Evolutionary conservation across 78 protist genomes (phyloP).

Genomic region (Dictyostelium intermedium): DNA sequence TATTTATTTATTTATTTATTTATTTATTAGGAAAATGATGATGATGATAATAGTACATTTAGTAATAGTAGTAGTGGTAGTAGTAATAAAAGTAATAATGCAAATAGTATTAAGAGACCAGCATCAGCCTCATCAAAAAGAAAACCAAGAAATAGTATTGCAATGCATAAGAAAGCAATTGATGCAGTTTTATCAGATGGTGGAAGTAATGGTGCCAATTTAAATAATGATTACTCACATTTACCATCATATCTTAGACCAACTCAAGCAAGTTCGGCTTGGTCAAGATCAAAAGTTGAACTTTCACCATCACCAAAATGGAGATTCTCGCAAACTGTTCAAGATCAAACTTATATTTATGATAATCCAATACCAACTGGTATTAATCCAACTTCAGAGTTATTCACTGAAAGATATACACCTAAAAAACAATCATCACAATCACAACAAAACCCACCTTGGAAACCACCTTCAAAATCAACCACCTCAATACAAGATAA

Average conservation of each 20-base stretch:
- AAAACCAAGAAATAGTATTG: slow-evolving; percentile 54
- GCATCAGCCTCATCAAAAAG: slow-evolving; percentile 65
- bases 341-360: neutral
- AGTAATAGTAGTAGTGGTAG: neutral
- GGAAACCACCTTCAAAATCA: neutral
- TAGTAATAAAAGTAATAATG: neutral
- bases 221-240: slow-evolving; percentile 4
- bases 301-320: slow-evolving; percentile 18
- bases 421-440: slow-evolving; percentile 13
- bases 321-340: neutral
- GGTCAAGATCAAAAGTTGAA: slow-evolving; percentile 45
- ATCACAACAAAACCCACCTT: neutral
- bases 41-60: slow-evolving; percentile 8
- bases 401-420: neutral
- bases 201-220: neutral
- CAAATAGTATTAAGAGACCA: slow-evolving; percentile 27
- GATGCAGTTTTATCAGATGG: slow-evolving; percentile 25
- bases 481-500: neutral
- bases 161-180: slow-evolving; percentile 74
- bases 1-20: neutral
- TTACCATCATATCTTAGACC: slow-evolving; percentile 58
- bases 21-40: neutral
- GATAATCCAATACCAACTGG: slow-evolving; percentile 11
- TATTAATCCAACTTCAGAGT: neutral
- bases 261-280: slow-evolving; percentile 40